Conservation (phyloP, 305 asterid species). For the Salvia sclarea region DNA sequence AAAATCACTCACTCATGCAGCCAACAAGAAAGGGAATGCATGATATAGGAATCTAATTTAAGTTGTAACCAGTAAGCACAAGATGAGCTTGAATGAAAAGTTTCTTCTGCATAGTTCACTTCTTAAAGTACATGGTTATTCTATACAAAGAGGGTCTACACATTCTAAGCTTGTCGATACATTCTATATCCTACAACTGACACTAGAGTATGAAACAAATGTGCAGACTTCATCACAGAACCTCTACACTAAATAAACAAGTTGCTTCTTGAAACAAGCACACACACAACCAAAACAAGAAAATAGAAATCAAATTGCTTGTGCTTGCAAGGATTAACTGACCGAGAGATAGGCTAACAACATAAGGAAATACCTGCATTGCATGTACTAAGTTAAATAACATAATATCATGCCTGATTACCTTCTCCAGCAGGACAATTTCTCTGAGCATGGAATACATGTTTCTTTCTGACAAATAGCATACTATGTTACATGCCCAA, state of each 20-base stretch:
- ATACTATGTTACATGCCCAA: constrained; percentile 80
- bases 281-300: not conserved
- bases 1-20: not conserved
- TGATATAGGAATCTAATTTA: not conserved
- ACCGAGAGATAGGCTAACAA: constrained; percentile 2
- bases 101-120: constrained; percentile 6
- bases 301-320: constrained; percentile 17
- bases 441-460: constrained; percentile 73
- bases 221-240: constrained; percentile 13
- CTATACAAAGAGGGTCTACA: not conserved
- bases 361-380: not conserved
- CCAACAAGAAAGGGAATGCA: constrained; percentile 1
- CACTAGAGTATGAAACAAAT: constrained; percentile 5
- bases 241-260: constrained; percentile 6
- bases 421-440: constrained; percentile 72
- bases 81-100: constrained; percentile 2
- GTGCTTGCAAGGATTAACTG: constrained; percentile 12
- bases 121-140: not conserved
- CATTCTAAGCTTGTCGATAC: constrained; percentile 5
- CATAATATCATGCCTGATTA: constrained; percentile 35
- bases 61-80: constrained; percentile 5
- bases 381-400: constrained; percentile 15
- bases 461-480: constrained; percentile 64
- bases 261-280: not conserved
- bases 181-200: constrained; percentile 11